Evolutionary conservation across 2,329 filamentous ascomycete species (phyloP).

Genomic region (Cadophora sp.): DNA sequence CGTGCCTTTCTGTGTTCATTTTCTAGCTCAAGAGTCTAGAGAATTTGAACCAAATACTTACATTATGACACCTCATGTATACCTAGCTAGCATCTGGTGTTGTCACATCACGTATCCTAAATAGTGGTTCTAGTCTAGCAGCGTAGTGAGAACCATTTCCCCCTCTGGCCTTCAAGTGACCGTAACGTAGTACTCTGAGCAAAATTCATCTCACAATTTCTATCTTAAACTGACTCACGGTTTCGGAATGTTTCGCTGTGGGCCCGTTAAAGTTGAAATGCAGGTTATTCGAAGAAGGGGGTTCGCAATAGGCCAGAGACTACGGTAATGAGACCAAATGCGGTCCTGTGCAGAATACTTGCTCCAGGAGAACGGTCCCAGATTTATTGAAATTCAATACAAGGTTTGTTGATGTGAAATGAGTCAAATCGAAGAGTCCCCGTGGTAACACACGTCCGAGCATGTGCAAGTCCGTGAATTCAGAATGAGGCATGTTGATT

Average conservation of each 20-base stretch:
- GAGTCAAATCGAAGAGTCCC: neutral
- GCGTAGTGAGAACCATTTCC: neutral
- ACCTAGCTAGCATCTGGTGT: neutral
- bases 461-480: neutral
- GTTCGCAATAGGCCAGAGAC: too few relatives aligned
- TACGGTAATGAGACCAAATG: too few relatives aligned
- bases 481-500: neutral
- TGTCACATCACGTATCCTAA: neutral
- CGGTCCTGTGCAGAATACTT: too few relatives aligned
- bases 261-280: too few relatives aligned
- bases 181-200: neutral
- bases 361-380: too few relatives aligned
- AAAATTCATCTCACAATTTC: too few relatives aligned
- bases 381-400: too few relatives aligned
- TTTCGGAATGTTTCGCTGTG: too few relatives aligned
- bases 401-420: too few relatives aligned
- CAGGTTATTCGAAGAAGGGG: neutral
- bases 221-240: too few relatives aligned
- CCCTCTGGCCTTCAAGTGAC: neutral
- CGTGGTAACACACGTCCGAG: neutral
- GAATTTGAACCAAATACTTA: too few relatives aligned
- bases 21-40: neutral
- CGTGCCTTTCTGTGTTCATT: neutral
- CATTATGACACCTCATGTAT: neutral
- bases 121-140: neutral